Base-by-base conservation (phyloP, 495 filamentous ascomycete genomes). In the Coniosporium apollinis region DNA sequence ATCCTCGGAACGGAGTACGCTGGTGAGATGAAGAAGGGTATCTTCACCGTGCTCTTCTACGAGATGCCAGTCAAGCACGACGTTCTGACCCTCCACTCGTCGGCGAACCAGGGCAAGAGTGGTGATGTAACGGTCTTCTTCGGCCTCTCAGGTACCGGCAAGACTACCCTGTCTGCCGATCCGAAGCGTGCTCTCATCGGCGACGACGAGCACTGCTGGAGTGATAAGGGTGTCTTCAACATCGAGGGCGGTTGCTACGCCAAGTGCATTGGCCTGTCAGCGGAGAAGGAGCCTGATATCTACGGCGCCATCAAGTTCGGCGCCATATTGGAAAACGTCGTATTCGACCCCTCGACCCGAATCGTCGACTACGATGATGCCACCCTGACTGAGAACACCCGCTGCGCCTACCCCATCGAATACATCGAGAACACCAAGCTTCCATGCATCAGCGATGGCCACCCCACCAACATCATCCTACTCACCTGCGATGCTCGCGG, bases 11-110 rank as follows among this genome's bases (percentile, higher is more conserved):
- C 89, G 25, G 89, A 97, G 69, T 97, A 97, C 56, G 89, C 89
- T 41, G 89, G 89, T 50, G 87, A 94, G 72, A 97, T 97, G 89
- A 97, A 96, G 75, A 96, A 96, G 75, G 91, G 89, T 57, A 69
- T 97, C 62, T 96, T 97, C 72, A 97, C 89, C 34, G 82, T 97
- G 41, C 71, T 97, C 49, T 97, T 94, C 71, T 97, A 96, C 67
- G 89, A 97, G 69, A 94, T 94, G 81, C 89, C 89, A 36, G 79
- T 97, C 42, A 94, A 92, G 72, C 89, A 97, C 73, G 92, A 96
- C 61, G 86, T 97, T 44, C 67, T 97, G 32, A 97, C 89, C 33
- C 76, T 97, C 34, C 89, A 93, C 65, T 93, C 85, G 8, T 93
- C 85, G 15, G 83, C 82, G 47, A 93, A 92, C 60, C 74, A 93